These are phyloP conservation scores for Thamnidium elegans DNA, from an alignment of 192 early-diverging fungal species.

Conservation along the genomic window DNA sequence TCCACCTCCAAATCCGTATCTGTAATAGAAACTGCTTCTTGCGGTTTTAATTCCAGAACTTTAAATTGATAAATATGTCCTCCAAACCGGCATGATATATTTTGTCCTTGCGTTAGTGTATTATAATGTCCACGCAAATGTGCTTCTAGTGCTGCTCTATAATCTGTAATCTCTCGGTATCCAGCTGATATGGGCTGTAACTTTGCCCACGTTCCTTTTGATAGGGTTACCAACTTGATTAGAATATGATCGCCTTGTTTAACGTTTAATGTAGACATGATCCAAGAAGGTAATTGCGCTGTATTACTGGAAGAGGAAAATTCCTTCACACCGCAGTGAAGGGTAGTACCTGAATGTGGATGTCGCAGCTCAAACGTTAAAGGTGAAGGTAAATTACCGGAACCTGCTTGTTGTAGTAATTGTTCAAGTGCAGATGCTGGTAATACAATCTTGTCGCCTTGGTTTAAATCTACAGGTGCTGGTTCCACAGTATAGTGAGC, in stretches of 20 bases:
- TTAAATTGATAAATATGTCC: conserved; percentile 48
- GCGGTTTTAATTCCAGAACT: conserved; percentile 67
- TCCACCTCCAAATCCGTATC: conserved; percentile 84
- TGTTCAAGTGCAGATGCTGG: conserved; percentile 49
- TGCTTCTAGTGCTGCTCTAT: conserved; percentile 63
- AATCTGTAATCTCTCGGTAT: conserved; percentile 57
- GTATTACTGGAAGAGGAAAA: conserved; percentile 57
- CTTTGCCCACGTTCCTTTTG: conserved; percentile 64
- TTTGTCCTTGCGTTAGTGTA: conserved; percentile 67
- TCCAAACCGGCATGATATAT: conserved; percentile 52
- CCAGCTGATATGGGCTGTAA: conserved; percentile 55
- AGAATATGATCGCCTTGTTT: conserved; percentile 44
- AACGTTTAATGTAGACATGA: conserved; percentile 43
- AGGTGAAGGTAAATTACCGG: conserved; percentile 49
- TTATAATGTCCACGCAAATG: conserved; percentile 64
- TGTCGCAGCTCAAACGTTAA: conserved; percentile 59
- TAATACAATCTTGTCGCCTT: conserved; percentile 60
- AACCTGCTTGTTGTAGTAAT: conserved; percentile 36
- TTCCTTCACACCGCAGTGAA: conserved; percentile 71
- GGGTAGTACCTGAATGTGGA: conserved; percentile 37
- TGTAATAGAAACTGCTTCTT: conserved; percentile 61
- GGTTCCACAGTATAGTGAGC: conserved; percentile 28
- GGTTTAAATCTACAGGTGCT: conserved; percentile 12
- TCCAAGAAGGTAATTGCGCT: conserved; percentile 55
- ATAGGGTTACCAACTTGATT: conserved; percentile 53